Evolutionary conservation across 208 protist genomes (phyloP).

Genomic region (Angomonas desouzai): DNA sequence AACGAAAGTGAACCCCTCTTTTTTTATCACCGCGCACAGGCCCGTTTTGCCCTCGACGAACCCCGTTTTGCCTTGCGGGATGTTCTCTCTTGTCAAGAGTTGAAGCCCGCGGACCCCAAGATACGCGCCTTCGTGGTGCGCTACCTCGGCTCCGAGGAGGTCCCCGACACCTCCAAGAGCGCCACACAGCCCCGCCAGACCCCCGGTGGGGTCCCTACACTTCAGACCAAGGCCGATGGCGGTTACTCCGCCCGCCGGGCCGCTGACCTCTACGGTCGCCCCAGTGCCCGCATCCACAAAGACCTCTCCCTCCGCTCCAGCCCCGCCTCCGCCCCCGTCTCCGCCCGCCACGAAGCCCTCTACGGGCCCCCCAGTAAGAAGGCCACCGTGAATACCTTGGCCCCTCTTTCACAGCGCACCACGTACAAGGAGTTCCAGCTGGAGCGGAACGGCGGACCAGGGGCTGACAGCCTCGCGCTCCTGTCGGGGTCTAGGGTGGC

Average conservation of each 20-base stretch:
- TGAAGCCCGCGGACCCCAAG: slow-evolving; percentile 50
- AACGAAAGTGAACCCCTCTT: slow-evolving; percentile 65
- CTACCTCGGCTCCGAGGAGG: slow-evolving; percentile 50
- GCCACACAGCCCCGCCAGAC: background rate
- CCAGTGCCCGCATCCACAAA: slow-evolving; percentile 23
- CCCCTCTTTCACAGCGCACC: background rate
- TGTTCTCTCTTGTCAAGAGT: slow-evolving; percentile 76
- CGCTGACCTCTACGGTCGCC: slow-evolving; percentile 23
- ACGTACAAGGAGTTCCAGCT: slow-evolving; percentile 10
- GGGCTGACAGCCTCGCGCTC: background rate
- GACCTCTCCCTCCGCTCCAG: background rate
- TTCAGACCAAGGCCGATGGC: slow-evolving; percentile 1
- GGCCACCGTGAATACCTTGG: background rate
- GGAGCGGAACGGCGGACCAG: background rate
- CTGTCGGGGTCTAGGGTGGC: background rate
- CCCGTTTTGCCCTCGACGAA: slow-evolving; percentile 75
- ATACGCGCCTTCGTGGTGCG: slow-evolving; percentile 75
- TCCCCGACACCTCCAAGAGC: slow-evolving; percentile 15
- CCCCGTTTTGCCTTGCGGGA: slow-evolving; percentile 77
- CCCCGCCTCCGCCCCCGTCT: background rate
- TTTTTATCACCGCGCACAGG: slow-evolving; percentile 81
- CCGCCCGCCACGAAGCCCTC: background rate
- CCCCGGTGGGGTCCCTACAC: background rate
- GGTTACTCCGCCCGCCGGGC: slow-evolving; percentile 15
- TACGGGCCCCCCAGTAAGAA: background rate